Conservation (phyloP, 192 early-diverging fungal genomes). For the Geranomyces variabilis region DNA sequence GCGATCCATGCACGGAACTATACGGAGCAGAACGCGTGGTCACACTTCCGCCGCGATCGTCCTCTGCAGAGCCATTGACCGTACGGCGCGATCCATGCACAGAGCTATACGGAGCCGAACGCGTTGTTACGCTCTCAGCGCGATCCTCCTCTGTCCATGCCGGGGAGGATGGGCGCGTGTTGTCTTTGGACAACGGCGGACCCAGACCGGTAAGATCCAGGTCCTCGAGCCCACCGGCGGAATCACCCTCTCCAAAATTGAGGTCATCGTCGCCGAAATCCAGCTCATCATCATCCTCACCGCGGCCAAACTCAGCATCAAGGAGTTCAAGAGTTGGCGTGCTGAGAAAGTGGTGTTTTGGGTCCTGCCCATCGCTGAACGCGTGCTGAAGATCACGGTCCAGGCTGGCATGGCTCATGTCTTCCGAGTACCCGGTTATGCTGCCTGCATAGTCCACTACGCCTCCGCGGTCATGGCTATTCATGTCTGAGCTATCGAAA, state of each 20-base stretch:
- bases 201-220: conserved; percentile 2
- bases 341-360: neutral
- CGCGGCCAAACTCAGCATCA: conserved; percentile 1
- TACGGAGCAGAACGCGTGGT: too few relatives aligned
- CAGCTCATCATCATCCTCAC: neutral
- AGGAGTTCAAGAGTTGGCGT: neutral
- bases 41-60: too few relatives aligned
- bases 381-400: neutral
- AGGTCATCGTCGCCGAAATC: neutral
- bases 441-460: neutral
- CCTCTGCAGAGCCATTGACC: too few relatives aligned
- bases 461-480: too few relatives aligned
- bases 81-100: too few relatives aligned
- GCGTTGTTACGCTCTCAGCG: too few relatives aligned
- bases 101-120: too few relatives aligned
- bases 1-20: too few relatives aligned
- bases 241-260: neutral
- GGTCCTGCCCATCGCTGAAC: neutral
- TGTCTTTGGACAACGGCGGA: neutral
- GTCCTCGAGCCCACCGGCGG: neutral
- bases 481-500: too few relatives aligned
- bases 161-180: neutral
- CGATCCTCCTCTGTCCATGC: neutral
- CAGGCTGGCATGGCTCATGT: neutral
- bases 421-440: neutral